Evolutionary conservation across 2,329 filamentous ascomycete genomes (phyloP), one percentile per base, ranked within the genome.

Genomic region (Magnaporthiopsis incrustans): DNA sequence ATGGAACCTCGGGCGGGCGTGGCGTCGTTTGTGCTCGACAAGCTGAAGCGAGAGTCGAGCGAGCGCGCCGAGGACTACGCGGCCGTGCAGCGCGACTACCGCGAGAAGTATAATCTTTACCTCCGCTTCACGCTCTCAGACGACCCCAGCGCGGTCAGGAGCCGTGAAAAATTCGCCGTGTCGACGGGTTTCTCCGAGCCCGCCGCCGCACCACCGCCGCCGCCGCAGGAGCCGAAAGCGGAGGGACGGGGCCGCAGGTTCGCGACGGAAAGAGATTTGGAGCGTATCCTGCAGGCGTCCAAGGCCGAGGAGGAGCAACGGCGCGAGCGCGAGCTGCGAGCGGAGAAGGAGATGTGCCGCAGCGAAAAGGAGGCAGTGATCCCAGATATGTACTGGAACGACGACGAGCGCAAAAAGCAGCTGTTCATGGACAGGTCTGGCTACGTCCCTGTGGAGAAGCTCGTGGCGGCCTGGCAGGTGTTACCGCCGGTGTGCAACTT

Each of bases 301-400:
- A 84, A 88, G 70, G 82, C 83, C 27, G 87, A 89, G 68, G 88
- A 90, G 65, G 87, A 88, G 67, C 89, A 91, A 70, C 82, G 85
- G 44, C 82, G 85, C 65, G 89, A 91, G 68, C 85, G 88, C 60
- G 87, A 90, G 67, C 76, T 81, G 59, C 79, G 84, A 63, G 84
- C 84, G 44, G 83, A 86, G 68, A 86, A 88, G 71, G 86, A 89
- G 63, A 88, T 88, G 71, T 87, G 88, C 65, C 88, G 90, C 66
- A 89, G 85, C 67, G 88, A 90, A 59, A 92, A 90, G 71, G 91
- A 94, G 73, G 91, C 91, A 0, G 80, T 83, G 4, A 85, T 94
- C 60, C 90, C 90, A 0, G 79, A 86, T 64, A 89, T 92, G 82
- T 83, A 86, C 66, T 86, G 86, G 77, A 83, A 82, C 11, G 77